Conservation (phyloP, 2,329 filamentous ascomycete genomes). For the Thelonectria rubi region DNA sequence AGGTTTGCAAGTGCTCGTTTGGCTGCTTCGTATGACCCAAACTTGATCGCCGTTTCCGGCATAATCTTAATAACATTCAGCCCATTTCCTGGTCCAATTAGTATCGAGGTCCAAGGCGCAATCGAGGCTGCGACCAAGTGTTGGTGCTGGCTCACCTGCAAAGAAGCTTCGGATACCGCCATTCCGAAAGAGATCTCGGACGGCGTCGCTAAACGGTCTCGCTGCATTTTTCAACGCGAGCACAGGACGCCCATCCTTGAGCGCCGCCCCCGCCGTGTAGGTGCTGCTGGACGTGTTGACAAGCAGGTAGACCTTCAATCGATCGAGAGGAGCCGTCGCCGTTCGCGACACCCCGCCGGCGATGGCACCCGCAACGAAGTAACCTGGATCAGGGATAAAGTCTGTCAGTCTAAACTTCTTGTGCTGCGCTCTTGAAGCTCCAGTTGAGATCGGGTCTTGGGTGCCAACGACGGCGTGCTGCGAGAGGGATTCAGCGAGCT, state of each 20-base stretch:
- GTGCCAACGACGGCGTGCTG: slow-evolving; percentile 49
- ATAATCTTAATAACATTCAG: slow-evolving; percentile 98
- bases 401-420: slow-evolving; percentile 67
- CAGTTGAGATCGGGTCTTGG: slow-evolving; percentile 47
- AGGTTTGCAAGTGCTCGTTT: slow-evolving; percentile 86
- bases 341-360: slow-evolving; percentile 95
- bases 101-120: not conserved
- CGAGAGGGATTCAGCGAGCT: slow-evolving; percentile 36
- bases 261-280: slow-evolving; percentile 68
- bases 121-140: not conserved
- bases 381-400: slow-evolving; percentile 89
- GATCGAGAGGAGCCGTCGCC: slow-evolving; percentile 93
- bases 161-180: slow-evolving; percentile 92
- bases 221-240: slow-evolving; percentile 71
- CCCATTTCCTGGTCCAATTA: slow-evolving; percentile 77
- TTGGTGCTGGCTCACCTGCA: slow-evolving; percentile 70
- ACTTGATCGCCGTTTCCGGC: slow-evolving; percentile 98
- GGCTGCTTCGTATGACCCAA: slow-evolving; percentile 94
- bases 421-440: slow-evolving; percentile 44
- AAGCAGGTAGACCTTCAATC: slow-evolving; percentile 96
- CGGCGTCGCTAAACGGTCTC: slow-evolving; percentile 75
- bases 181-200: slow-evolving; percentile 81
- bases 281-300: slow-evolving; percentile 74
- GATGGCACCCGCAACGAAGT: slow-evolving; percentile 94
- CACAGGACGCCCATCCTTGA: slow-evolving; percentile 74